Percentiles rank a stretch among this genome's conserved stretches.
Evolutionary conservation across 306 rosid species (phyloP).

Genomic region (Rubus parviflorus): DNA sequence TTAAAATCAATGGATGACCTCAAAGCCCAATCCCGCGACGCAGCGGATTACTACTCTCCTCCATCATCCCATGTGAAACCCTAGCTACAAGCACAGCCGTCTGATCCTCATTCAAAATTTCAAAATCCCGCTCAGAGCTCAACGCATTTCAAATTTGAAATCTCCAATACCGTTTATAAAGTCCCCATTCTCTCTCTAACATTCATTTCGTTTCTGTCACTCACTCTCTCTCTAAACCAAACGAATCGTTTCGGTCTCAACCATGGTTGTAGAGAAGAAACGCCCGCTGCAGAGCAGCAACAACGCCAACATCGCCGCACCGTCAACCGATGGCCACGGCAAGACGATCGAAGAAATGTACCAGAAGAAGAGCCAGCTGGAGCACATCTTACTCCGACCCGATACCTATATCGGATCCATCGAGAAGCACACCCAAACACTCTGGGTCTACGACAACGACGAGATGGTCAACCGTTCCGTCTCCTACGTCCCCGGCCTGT

Average conservation of each 20-base stretch:
- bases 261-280: conserved; percentile 58
- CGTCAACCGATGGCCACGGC: conserved; percentile 4
- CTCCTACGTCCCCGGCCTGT: conserved; percentile 81
- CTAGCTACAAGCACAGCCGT: conserved; percentile 13
- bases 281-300: conserved; percentile 71
- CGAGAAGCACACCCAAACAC: conserved; percentile 79
- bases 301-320: conserved; percentile 46
- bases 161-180: conserved; percentile 35
- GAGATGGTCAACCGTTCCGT: conserved; percentile 70
- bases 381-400: conserved; percentile 91
- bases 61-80: neutral
- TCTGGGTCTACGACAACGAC: conserved; percentile 75
- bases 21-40: neutral
- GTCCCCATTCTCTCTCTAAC: neutral
- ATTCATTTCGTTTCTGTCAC: neutral
- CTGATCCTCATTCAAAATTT: neutral
- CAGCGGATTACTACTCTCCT: neutral
- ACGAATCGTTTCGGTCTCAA: neutral
- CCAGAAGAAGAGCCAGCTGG: conserved; percentile 92
- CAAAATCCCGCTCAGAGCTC: conserved; percentile 17
- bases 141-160: conserved; percentile 29
- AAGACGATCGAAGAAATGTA: conserved; percentile 84
- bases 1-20: too few species aligned
- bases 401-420: conserved; percentile 93
- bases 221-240: conserved; percentile 2